Base-by-base conservation (phyloP, 768 basidiomycete genomes). In the Clitopilus passeckerianus region DNA sequence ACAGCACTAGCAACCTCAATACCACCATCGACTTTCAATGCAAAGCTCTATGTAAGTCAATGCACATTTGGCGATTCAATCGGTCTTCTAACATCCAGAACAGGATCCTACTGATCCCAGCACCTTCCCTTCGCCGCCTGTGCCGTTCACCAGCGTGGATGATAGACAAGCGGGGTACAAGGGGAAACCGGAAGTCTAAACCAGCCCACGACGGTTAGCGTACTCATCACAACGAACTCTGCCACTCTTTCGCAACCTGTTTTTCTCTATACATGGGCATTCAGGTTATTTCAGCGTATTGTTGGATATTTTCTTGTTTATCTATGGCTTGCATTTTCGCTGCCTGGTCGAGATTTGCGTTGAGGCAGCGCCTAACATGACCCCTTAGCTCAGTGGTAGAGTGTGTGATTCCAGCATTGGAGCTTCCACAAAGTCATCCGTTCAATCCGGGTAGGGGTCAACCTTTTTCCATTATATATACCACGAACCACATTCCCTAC, bases 381-480 rank as follows among this genome's bases (percentile, higher is more conserved):
- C 67, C 72, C 72, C 71, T 69, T 74, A 72, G 71, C 72, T 74
- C 71, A 72, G 72, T 70, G 72, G 72, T 72, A 72, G 71, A 74
- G 73, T 70, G 69, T 73, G 68, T 70, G 71, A 74, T 72, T 71
- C 73, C 71, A 71, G 71, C 50, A 12, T 15, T 53, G 62, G 69
- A 65, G 58, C 1, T 60, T 77, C 77, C 76, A 72, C 73, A 77
- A 78, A 73, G 77, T 74, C 76, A 75, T 79, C 77, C 74, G 76
- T 77, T 77, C 74, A 72, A 79, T 67, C 70, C 75, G 74, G 76
- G 75, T 75, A 65, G 70, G 73, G 72, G 67, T 74, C 71, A 74
- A 7, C 18, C 37, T 8, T 60, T 60, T 54, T 59, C 37, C 20
- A n/a, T n/a, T n/a, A n/a, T n/a, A n/a, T n/a, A n/a, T n/a, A n/a